Base-by-base conservation (phyloP, 2,329 filamentous ascomycete species). In the Aciculosporium take region DNA sequence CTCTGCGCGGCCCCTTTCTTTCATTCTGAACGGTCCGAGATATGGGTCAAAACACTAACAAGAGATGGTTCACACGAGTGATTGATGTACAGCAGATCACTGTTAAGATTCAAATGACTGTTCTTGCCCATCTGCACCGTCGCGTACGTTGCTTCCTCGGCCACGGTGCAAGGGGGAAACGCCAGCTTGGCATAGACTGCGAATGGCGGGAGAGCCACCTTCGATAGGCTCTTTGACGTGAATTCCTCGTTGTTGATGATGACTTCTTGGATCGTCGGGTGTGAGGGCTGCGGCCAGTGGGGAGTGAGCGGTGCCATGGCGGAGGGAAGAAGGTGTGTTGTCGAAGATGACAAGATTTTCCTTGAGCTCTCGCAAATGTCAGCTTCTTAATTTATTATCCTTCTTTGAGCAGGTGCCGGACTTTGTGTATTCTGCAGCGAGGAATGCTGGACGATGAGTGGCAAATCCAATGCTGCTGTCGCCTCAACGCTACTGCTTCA, bases 11-110 rank as follows among this genome's bases (percentile, higher is more conserved):
- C 6, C 10, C 24, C 21, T 13, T 18, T 6, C n/a, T 24, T n/a
- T 17, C 15, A 12, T 13, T 12, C 13, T 20, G 21, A 10, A 13
- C n/a, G 5, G 10, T 30, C 7, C 3, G 29, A 32, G 9, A 7
- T 3, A 18, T 8, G 29, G 9, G 18, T 17, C 44, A 38, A 13
- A n/a, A 9, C 8, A 71, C 72, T 64, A 46, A 79, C 74, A 45
- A 81, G 65, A 54, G 72, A 74, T 20, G 77, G 77, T 51, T 77
- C 74, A 58, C 77, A 81, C 4, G 72, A 77, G 60, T 81, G 77
- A 57, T 81, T 81, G 49, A 79, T 75, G 59, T 79, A 81, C 35
- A 81, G 56, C 53, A 81, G 55, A 52, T 81, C 76, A 51, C 72
- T 78, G 62, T 81, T 81, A 33, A 81, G 62, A 51, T 74, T 69